phyloP scores from a whole-genome alignment of 1,139 yeast genomes.

The Diutina ranongensis region DNA sequence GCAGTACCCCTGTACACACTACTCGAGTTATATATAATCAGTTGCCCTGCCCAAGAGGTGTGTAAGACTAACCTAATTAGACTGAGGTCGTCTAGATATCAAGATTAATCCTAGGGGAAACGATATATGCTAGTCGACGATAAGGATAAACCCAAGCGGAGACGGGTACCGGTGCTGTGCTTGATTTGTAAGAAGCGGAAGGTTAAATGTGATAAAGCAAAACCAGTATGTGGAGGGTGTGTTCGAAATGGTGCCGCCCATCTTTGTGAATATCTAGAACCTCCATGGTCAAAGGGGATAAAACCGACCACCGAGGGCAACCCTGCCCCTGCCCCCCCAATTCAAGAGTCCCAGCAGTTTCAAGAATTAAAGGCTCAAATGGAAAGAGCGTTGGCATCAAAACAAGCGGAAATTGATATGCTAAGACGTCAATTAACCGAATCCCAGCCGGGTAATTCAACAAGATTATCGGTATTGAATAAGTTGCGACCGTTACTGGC shows the following conservation, averaged over 20 bases:
- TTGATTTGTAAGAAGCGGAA: slow-evolving; percentile 17
- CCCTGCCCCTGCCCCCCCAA: not conserved
- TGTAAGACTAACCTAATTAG: too few relatives aligned
- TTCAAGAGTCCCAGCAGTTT: too few relatives aligned
- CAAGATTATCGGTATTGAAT: slow-evolving; percentile 13
- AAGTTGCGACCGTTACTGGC: slow-evolving; percentile 11
- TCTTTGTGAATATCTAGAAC: slow-evolving; percentile 31
- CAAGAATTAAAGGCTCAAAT: too few relatives aligned
- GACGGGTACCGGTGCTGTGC: slow-evolving; percentile 6
- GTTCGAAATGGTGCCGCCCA: slow-evolving; percentile 30
- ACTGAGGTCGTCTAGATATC: too few relatives aligned
- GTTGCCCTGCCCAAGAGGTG: too few relatives aligned
- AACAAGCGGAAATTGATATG: not conserved
- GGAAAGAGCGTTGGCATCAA: not conserved
- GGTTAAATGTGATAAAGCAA: slow-evolving; percentile 34
- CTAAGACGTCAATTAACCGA: slow-evolving; percentile 15
- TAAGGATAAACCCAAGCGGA: slow-evolving; percentile 2
- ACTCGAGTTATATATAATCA: not conserved
- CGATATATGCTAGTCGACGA: not conserved
- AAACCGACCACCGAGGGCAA: not conserved
- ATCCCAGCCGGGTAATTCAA: not conserved
- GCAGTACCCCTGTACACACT: not conserved
- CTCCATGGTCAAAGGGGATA: slow-evolving; percentile 20
- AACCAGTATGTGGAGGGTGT: slow-evolving; percentile 34
- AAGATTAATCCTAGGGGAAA: not conserved